Conservation (phyloP, 208 protist genomes). For the Jaenimonas drosophilae region DNA sequence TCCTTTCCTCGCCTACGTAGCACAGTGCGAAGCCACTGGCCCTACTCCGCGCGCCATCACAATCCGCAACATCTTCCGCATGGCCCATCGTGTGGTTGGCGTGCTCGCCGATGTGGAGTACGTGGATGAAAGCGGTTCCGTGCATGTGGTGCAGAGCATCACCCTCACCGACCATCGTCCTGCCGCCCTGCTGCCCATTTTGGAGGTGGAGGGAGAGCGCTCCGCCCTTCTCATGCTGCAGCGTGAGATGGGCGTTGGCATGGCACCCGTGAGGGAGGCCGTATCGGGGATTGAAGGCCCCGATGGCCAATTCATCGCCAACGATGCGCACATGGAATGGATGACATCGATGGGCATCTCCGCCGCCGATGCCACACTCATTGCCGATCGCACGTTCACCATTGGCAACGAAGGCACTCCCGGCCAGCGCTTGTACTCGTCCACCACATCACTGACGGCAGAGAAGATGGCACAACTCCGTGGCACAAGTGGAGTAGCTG, state of each 20-base stretch:
- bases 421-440: constrained; percentile 28
- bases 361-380: constrained; percentile 4
- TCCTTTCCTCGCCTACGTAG: constrained; percentile 36
- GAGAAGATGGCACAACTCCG: no score
- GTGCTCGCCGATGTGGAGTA: constrained; percentile 50
- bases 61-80: constrained; percentile 31
- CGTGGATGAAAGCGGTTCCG: constrained; percentile 13
- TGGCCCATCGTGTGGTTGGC: constrained; percentile 51
- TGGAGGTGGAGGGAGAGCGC: constrained; percentile 9
- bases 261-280: constrained; percentile 21
- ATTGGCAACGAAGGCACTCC: constrained; percentile 50
- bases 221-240: constrained; percentile 36
- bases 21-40: constrained; percentile 13
- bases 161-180: constrained; percentile 18
- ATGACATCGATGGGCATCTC: constrained; percentile 22
- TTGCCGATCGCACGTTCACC: constrained; percentile 21
- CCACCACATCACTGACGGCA: no score
- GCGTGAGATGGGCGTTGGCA: constrained; percentile 18
- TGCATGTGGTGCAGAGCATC: constrained; percentile 24
- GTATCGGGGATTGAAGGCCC: constrained; percentile 23
- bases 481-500: no score
- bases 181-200: constrained; percentile 41
- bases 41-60: constrained; percentile 34
- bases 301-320: constrained; percentile 14
- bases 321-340: constrained; percentile 10